Percentiles rank a stretch among this genome's conserved stretches.
phyloP scores from a whole-genome alignment of 1,284 basidiomycete species.

The Boletus nobilissimus region DNA sequence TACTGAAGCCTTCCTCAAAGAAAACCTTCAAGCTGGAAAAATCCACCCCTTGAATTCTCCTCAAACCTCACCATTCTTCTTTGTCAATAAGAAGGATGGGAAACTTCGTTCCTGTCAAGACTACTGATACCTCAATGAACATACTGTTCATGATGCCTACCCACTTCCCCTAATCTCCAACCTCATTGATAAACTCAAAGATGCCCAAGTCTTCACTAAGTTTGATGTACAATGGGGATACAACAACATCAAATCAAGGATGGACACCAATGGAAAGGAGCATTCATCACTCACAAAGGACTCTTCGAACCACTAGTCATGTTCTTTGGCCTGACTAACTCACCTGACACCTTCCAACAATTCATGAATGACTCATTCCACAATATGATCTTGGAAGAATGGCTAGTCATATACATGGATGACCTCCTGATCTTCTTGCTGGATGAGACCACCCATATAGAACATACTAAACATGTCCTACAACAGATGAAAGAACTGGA shows the following conservation, averaged over 20 bases:
- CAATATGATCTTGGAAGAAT: not conserved
- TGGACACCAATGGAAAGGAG: not conserved
- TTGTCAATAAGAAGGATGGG: not conserved
- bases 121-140: not conserved
- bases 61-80: not conserved
- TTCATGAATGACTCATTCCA: not conserved
- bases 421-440: not conserved
- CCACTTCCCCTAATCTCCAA: not conserved
- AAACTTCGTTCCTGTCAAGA: not conserved
- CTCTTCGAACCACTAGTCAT: not conserved
- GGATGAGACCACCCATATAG: not conserved
- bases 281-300: not conserved
- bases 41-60: not conserved
- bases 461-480: not conserved
- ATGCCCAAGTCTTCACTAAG: not conserved
- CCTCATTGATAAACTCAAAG: not conserved
- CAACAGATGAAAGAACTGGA: not conserved
- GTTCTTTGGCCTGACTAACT: not conserved
- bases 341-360: not conserved
- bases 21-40: not conserved
- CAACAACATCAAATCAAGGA: not conserved
- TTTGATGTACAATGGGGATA: not conserved
- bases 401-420: not conserved
- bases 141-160: not conserved
- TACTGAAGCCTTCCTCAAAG: not conserved